Percentiles rank a stretch among this genome's conserved stretches.
Conservation (phyloP, 2,329 filamentous ascomycete species). For the Ophiostoma fasciatum region DNA sequence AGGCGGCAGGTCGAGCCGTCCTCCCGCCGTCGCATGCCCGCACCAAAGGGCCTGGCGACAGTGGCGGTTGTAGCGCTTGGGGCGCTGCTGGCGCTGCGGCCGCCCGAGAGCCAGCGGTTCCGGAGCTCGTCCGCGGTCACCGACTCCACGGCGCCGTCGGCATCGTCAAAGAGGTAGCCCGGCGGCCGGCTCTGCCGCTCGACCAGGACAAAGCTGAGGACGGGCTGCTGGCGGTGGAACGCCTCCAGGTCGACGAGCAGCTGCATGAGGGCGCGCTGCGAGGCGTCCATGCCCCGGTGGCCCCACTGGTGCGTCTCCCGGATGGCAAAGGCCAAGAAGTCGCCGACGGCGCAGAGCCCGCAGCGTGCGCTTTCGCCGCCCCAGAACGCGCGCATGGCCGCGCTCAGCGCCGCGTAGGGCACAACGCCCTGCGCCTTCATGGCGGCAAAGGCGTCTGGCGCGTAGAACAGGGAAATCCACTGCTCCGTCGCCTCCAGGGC, state of each 20-base stretch:
- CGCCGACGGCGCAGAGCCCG: slow-evolving; percentile 9
- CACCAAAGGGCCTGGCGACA: no score
- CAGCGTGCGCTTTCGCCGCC: slow-evolving; percentile 3
- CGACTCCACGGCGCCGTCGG: slow-evolving; percentile 7
- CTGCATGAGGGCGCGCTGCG: slow-evolving; percentile 14
- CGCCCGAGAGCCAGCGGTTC: slow-evolving; percentile 3
- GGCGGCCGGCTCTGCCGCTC: slow-evolving; percentile 11
- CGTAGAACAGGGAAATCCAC: slow-evolving; percentile 9
- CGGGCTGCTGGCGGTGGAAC: slow-evolving; percentile 17
- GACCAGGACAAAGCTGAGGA: slow-evolving; percentile 17
- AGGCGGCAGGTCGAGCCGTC: slow-evolving; percentile 4
- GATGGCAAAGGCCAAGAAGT: slow-evolving; percentile 11
- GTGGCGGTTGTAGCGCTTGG: no score
- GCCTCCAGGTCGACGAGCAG: slow-evolving; percentile 20
- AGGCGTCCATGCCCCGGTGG: slow-evolving; percentile 9
- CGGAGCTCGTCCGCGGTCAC: slow-evolving; percentile 8
- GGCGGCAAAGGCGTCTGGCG: slow-evolving; percentile 6
- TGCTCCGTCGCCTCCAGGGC: slow-evolving; percentile 7
- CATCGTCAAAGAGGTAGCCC: slow-evolving; percentile 15
- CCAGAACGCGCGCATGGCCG: slow-evolving; percentile 4
- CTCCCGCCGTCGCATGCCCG: not conserved
- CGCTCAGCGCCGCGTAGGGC: slow-evolving; percentile 3
- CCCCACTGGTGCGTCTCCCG: slow-evolving; percentile 13
- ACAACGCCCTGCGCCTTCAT: slow-evolving; percentile 3
- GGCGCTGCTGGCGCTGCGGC: not conserved